phyloP scores from a whole-genome alignment of 2,329 filamentous ascomycete species.

The Bipolaris cookei region DNA sequence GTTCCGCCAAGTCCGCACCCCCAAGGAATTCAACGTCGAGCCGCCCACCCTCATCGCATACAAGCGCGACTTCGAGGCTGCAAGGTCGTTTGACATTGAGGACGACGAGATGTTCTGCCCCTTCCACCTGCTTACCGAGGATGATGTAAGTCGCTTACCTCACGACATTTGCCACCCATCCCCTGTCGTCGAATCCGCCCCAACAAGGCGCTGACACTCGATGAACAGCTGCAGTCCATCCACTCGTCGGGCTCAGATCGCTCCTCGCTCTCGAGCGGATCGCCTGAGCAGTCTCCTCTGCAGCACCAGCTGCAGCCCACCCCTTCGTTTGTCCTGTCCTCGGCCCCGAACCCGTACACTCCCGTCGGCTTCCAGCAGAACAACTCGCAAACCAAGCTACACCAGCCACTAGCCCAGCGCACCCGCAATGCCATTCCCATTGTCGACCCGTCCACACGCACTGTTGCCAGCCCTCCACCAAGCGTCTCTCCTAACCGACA shows the following conservation, averaged over 20 bases:
- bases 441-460: slow-evolving; percentile 91
- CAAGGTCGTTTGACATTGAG: slow-evolving; percentile 91
- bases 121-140: slow-evolving; percentile 82
- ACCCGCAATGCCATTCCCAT: slow-evolving; percentile 96
- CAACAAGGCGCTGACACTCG: slow-evolving; percentile 41
- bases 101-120: slow-evolving; percentile 97
- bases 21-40: slow-evolving; percentile 81
- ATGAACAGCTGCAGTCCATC: slow-evolving; percentile 80
- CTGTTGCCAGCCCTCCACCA: slow-evolving; percentile 87
- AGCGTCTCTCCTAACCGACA: slow-evolving; percentile 70
- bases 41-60: slow-evolving; percentile 77
- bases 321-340: slow-evolving; percentile 74
- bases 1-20: slow-evolving; percentile 81
- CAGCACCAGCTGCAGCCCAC: slow-evolving; percentile 79
- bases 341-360: slow-evolving; percentile 60
- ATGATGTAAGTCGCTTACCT: slow-evolving; percentile 69
- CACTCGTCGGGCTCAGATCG: slow-evolving; percentile 89
- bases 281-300: slow-evolving; percentile 87
- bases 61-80: slow-evolving; percentile 86
- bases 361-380: slow-evolving; percentile 67
- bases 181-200: slow-evolving; percentile 30
- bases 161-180: slow-evolving; percentile 31
- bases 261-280: slow-evolving; percentile 92
- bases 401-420: slow-evolving; percentile 88
- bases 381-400: slow-evolving; percentile 72